Evolutionary conservation across 768 basidiomycete genomes (phyloP), one percentile per base, ranked within the genome.

Genomic region (Amanita muscaria): DNA sequence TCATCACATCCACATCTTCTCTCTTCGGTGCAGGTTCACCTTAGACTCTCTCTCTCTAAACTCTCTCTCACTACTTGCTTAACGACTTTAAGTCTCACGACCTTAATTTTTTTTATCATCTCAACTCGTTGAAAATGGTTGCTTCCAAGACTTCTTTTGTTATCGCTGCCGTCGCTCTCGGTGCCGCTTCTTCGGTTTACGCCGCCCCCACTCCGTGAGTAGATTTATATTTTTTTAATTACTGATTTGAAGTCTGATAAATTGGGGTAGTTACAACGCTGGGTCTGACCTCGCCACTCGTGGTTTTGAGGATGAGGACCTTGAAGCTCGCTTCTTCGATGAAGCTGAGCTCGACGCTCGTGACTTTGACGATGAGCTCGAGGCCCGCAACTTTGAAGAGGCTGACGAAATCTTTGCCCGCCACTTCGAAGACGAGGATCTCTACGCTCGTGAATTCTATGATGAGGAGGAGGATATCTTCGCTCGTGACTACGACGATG

Each of bases 1-100:
- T 45, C 44, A 32, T n/a, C n/a, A n/a, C n/a, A n/a, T n/a, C n/a
- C n/a, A n/a, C 27, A 11, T 35, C 18, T 11, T 45, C 21, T 24
- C 35, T 45, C 44, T 38, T 45, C 25, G 44, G 44, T 45, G 44
- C 44, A 36, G 44, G 44, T 45, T 38, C 15, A 29, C 27, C 44
- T 25, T 37, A 38, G 35, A 35, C 18, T 5, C 18, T 25, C 23
- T 22, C 24, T n/a, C 44, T 45, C 19, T 27, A 31, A n/a, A 12
- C 25, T 16, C 35, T 5, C 16, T 7, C 27, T 33, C 16, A 12
- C 12, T 6, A 29, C 16, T 23, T n/a, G n/a, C 16, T 29, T 38
- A 23, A n/a, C n/a, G n/a, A n/a, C n/a, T n/a, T n/a, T n/a, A n/a
- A n/a, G n/a, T n/a, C n/a, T n/a, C n/a, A n/a, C n/a, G n/a, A n/a